A percentile compares a stretch with the other conserved stretches of the same genome.
These are phyloP conservation scores for Penicillium sp. DNA, from an alignment of 2,329 filamentous ascomycete genomes.

Conservation along the genomic window DNA sequence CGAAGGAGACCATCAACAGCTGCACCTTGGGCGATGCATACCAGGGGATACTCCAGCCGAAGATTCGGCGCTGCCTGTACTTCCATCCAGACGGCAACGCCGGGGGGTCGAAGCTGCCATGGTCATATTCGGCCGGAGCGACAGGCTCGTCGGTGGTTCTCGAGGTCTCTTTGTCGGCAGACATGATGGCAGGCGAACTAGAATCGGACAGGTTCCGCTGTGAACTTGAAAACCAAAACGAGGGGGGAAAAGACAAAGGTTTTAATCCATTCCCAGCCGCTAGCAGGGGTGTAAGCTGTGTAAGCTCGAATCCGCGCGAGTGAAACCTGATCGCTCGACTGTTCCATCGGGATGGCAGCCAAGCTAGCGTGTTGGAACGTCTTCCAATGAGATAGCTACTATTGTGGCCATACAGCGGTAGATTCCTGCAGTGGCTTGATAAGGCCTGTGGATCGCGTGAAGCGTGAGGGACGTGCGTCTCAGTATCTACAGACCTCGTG, in stretches of 20 bases:
- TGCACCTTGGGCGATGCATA: conserved; percentile 70
- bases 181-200: neutral
- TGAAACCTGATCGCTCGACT: neutral
- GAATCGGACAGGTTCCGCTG: neutral
- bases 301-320: neutral
- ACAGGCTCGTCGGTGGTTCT: neutral
- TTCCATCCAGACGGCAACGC: neutral
- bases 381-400: neutral
- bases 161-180: neutral
- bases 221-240: neutral
- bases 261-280: neutral
- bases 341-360: neutral
- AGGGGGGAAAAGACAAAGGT: neutral
- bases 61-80: neutral
- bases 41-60: conserved; percentile 40
- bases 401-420: neutral
- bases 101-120: neutral
- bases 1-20: conserved; percentile 63
- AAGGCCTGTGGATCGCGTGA: neutral
- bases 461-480: too few relatives aligned
- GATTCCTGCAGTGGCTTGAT: neutral
- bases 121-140: neutral
- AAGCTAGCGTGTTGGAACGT: neutral
- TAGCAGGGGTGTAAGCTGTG: neutral
- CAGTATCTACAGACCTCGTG: neutral